Percentiles rank a stretch among this genome's conserved stretches.
phyloP scores from a whole-genome alignment of 805 yeast genomes.

The Spathaspora gorwiae region DNA sequence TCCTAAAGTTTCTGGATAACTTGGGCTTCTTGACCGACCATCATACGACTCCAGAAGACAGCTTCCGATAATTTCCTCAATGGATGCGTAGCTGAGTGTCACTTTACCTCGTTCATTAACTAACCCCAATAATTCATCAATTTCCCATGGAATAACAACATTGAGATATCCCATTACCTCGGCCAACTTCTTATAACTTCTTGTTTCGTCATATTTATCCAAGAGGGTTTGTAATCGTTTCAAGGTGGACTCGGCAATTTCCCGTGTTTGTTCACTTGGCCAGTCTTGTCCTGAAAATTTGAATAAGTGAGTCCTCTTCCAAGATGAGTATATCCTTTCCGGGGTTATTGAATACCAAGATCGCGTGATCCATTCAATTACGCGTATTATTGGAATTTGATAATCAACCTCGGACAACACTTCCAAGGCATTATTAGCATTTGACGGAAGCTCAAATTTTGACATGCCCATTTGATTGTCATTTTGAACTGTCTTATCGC shows the following conservation, averaged over 20 bases:
- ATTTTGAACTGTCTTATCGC: not conserved
- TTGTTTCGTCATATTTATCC: constrained; percentile 14
- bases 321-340: constrained; percentile 28
- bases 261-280: constrained; percentile 18
- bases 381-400: constrained; percentile 48
- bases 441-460: not conserved
- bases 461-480: not conserved
- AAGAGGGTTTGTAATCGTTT: constrained; percentile 7
- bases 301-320: constrained; percentile 34
- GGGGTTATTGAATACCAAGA: constrained; percentile 47
- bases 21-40: not conserved
- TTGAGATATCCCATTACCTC: constrained; percentile 44
- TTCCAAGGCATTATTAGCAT: constrained; percentile 12
- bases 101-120: constrained; percentile 40
- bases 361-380: constrained; percentile 53
- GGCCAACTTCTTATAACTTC: constrained; percentile 39
- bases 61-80: constrained; percentile 57
- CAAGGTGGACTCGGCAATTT: constrained; percentile 11
- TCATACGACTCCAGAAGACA: constrained; percentile 44
- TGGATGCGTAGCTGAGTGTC: constrained; percentile 47
- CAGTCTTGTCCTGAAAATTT: constrained; percentile 20
- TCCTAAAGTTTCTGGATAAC: not conserved
- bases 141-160: constrained; percentile 56
- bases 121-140: constrained; percentile 49
- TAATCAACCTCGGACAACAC: constrained; percentile 39